These are phyloP conservation scores for Nicotiana benthamiana DNA, from an alignment of 257 asterid genomes.

Conservation along the genomic window DNA sequence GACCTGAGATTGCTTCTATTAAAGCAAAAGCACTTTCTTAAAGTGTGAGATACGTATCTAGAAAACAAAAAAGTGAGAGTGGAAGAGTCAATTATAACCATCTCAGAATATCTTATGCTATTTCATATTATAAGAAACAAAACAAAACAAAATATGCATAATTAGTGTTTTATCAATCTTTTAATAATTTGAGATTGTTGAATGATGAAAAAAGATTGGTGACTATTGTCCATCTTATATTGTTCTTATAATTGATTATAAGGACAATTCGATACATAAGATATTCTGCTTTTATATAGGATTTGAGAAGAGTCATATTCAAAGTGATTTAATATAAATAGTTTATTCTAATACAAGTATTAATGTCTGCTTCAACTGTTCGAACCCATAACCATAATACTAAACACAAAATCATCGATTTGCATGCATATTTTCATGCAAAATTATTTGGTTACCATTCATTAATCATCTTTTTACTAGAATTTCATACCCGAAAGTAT, in stretches of 20 bases:
- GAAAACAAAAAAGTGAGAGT: not conserved
- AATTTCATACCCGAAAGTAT: not conserved
- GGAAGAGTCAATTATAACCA: not conserved
- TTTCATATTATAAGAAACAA: not conserved
- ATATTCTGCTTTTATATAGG: no score
- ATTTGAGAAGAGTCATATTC: no score
- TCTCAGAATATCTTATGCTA: not conserved
- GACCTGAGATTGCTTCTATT: slow-evolving; percentile 1
- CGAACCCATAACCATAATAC: no score
- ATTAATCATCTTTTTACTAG: not conserved
- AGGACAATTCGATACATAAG: no score
- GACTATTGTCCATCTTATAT: not conserved
- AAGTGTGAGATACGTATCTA: slow-evolving; percentile 4
- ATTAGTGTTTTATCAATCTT: not conserved
- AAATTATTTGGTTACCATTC: not conserved
- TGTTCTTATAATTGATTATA: not conserved
- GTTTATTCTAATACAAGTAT: no score
- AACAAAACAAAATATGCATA: no score
- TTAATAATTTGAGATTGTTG: slow-evolving; percentile 4
- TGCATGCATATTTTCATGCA: not conserved
- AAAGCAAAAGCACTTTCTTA: slow-evolving; percentile 7
- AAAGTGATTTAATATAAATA: no score
- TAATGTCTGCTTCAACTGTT: no score
- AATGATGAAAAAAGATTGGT: no score
- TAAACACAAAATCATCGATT: not conserved